Percentiles rank a stretch among this genome's conserved stretches.
phyloP scores from a whole-genome alignment of 257 asterid genomes.

The Nicotiana tomentosiformis region DNA sequence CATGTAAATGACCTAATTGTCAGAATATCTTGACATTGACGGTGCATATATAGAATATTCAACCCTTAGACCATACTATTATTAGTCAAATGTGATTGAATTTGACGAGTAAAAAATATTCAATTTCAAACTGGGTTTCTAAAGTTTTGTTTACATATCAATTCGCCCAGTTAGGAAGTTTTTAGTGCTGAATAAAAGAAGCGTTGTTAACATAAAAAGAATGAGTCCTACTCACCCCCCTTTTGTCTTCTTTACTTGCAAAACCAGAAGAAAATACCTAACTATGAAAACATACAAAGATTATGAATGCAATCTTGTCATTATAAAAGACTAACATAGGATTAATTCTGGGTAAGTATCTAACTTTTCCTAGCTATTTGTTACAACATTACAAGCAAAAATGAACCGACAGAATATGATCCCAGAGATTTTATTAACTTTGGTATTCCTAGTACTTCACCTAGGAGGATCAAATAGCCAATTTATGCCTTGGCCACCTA shows the following conservation, averaged over 20 bases:
- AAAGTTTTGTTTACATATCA: background rate
- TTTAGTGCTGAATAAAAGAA: background rate
- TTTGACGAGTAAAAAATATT: background rate
- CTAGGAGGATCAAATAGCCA: constrained; percentile 31
- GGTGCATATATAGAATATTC: no score
- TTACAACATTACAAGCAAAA: background rate
- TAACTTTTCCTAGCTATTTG: constrained; percentile 1
- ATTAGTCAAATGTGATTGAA: no score
- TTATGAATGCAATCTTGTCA: constrained; percentile 29
- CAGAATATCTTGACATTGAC: no score
- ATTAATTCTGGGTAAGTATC: constrained; percentile 16
- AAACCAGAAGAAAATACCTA: constrained; percentile 27
- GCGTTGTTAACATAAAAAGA: background rate
- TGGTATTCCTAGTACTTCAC: constrained; percentile 29
- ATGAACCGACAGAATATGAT: constrained; percentile 34
- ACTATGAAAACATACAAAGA: constrained; percentile 32
- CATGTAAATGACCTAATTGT: no score
- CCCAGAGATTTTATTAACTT: constrained; percentile 20
- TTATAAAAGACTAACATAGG: constrained; percentile 31
- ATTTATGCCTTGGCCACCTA: constrained; percentile 24
- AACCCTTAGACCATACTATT: no score
- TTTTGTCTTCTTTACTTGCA: constrained; percentile 14
- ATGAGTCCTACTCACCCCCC: background rate
- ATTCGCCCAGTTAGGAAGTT: background rate
- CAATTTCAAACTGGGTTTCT: background rate